Evolutionary conservation across 805 yeast genomes (phyloP), one percentile per base, ranked within the genome.

Genomic region (Candida hungchunana): DNA sequence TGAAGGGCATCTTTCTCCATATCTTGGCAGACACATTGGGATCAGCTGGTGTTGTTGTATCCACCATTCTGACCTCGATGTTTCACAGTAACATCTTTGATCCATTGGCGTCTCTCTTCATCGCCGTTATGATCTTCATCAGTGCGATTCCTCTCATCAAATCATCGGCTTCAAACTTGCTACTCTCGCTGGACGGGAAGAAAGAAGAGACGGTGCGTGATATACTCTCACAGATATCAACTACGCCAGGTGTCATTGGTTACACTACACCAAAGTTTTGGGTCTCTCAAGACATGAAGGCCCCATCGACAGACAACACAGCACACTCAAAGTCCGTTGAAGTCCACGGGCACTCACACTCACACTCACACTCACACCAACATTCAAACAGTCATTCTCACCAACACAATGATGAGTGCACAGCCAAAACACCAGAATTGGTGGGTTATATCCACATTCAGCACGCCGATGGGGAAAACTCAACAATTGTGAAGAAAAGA

Each of bases 11-110:
- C 5, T 93, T 93, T 52, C 64, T 93, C 29, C 99, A 93, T 50
- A 84, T 93, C 20, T 56, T 93, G 29, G 99, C 99, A 0, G 99
- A 93, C 52, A 89, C 97, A 0, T 64, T 93, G 26, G 99, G 99
- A 0, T 90, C 97, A 0, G 95, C 89, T 0, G 97, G 97, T 6
- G 99, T 94, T 13, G 89, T 93, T n/a, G 59, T 87, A 1, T 88
- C 97, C 0, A 90, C 98, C 0, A 36, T 87, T 5, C 62, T 93
- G 26, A 83, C 90, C 7, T 76, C 79, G 40, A 51, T 77, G 22
- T 80, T 83, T 57, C 62, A 72, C 8, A 75, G 77, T 13, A 73
- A 78, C 36, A 81, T 95, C 1, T 82, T 90, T 54, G 99, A 93
- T 55, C 97, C 99, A 2, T 60, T 93, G 15, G 94, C 97, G 0